Conservation (phyloP, 129 eudicot genomes). For the Flaveria robusta region DNA sequence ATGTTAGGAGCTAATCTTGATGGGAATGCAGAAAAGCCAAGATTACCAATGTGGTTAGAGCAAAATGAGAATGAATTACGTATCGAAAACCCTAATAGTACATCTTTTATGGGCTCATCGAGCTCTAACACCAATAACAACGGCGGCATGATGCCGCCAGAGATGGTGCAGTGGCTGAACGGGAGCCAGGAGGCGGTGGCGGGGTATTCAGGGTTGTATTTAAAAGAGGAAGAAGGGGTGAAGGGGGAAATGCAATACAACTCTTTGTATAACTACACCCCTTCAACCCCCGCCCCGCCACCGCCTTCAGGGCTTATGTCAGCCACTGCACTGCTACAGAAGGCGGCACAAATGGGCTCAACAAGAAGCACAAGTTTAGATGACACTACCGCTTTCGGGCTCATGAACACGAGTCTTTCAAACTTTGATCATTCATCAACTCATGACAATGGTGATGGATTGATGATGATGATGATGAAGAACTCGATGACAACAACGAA, state of each 20-base stretch:
- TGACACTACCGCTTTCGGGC: conserved; percentile 43
- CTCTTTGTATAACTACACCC: conserved; percentile 49
- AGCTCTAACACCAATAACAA: conserved; percentile 41
- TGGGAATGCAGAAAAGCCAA: conserved; percentile 49
- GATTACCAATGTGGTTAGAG: conserved; percentile 70
- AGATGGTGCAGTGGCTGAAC: conserved; percentile 50
- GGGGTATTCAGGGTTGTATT: conserved; percentile 30
- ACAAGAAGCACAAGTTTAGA: conserved; percentile 58
- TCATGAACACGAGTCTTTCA: conserved; percentile 46
- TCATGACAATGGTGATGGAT: conserved; percentile 34
- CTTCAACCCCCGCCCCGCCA: conserved; percentile 16
- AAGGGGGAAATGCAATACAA: conserved; percentile 45
- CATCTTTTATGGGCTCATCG: conserved; percentile 40
- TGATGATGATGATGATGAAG: conserved; percentile 56
- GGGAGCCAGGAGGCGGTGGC: conserved; percentile 34
- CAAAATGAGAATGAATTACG: conserved; percentile 32
- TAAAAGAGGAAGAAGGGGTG: conserved; percentile 55
- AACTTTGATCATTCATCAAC: conserved; percentile 24
- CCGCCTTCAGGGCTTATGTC: conserved; percentile 55
- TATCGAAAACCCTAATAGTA: conserved; percentile 28
- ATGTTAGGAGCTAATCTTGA: conserved; percentile 39
- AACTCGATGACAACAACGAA: conserved; percentile 19
- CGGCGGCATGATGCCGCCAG: conserved; percentile 37
- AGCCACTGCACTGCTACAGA: conserved; percentile 78
- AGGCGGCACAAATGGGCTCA: conserved; percentile 89